Evolutionary conservation across 148 eudicot genomes (phyloP).

Genomic region (Silene uniflora): DNA sequence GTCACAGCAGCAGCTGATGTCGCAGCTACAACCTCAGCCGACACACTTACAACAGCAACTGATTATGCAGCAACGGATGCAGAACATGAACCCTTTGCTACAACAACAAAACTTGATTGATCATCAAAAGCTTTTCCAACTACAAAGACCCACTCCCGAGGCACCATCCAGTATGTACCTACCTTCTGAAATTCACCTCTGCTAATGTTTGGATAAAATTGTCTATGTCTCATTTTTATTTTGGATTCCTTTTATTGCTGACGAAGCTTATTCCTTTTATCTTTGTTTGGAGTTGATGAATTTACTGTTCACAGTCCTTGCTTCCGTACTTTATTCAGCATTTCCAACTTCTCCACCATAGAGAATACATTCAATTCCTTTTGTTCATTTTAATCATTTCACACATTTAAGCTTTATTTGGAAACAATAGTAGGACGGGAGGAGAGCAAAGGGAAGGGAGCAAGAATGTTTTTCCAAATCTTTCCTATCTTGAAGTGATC

Average conservation of each 20-base stretch:
- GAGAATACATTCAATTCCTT: not conserved
- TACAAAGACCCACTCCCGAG: conserved; percentile 66
- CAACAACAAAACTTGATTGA: conserved; percentile 69
- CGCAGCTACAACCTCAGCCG: conserved; percentile 77
- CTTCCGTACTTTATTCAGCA: not conserved
- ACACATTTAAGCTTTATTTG: not conserved
- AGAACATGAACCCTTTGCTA: conserved; percentile 59
- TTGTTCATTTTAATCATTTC: not conserved
- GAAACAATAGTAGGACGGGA: too few species aligned
- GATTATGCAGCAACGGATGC: conserved; percentile 68
- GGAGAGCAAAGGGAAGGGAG: too few species aligned
- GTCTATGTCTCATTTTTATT: not conserved
- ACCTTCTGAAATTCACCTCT: not conserved
- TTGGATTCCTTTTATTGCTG: not conserved
- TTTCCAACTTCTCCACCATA: not conserved
- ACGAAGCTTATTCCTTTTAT: not conserved
- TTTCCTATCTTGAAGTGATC: too few species aligned
- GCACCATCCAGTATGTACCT: conserved; percentile 69
- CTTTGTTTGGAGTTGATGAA: not conserved
- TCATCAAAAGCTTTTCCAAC: conserved; percentile 80
- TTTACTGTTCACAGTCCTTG: not conserved
- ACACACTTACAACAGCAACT: conserved; percentile 64
- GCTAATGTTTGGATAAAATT: not conserved
- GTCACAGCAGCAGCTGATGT: conserved; percentile 64
- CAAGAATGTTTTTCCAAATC: too few species aligned